phyloP scores from a whole-genome alignment of 495 filamentous ascomycete genomes.

The Entonaema liquescens region DNA sequence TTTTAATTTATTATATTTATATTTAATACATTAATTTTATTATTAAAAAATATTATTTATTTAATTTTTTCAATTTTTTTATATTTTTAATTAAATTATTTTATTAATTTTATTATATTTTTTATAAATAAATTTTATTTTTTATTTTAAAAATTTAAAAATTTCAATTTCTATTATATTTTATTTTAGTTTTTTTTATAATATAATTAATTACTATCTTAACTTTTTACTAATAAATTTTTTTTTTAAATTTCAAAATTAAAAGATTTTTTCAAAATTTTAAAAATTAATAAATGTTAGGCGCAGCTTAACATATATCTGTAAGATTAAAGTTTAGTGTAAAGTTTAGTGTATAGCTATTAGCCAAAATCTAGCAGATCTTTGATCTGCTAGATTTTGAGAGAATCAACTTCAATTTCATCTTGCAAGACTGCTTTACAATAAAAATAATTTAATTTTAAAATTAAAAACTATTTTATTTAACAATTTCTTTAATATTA shows the following conservation, averaged over 20 bases:
- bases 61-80: not conserved
- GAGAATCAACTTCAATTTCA: too few relatives aligned
- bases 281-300: not conserved
- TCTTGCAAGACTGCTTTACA: too few relatives aligned
- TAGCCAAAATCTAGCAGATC: too few relatives aligned
- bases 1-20: not conserved
- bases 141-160: not conserved
- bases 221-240: too few relatives aligned
- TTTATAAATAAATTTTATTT: not conserved
- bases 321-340: too few relatives aligned
- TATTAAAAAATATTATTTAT: not conserved
- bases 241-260: too few relatives aligned
- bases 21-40: not conserved
- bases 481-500: not conserved
- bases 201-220: too few relatives aligned
- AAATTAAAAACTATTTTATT: not conserved
- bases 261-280: not conserved
- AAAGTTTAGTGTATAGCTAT: too few relatives aligned
- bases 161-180: not conserved
- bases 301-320: too few relatives aligned
- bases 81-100: not conserved
- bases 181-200: too few relatives aligned
- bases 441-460: not conserved
- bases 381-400: too few relatives aligned
- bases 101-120: not conserved